A percentile compares a stretch with the other conserved stretches of the same genome.
These are phyloP conservation scores for Kluyveromyces nonfermentans DNA, from an alignment of 805 yeast genomes.

Conservation along the genomic window DNA sequence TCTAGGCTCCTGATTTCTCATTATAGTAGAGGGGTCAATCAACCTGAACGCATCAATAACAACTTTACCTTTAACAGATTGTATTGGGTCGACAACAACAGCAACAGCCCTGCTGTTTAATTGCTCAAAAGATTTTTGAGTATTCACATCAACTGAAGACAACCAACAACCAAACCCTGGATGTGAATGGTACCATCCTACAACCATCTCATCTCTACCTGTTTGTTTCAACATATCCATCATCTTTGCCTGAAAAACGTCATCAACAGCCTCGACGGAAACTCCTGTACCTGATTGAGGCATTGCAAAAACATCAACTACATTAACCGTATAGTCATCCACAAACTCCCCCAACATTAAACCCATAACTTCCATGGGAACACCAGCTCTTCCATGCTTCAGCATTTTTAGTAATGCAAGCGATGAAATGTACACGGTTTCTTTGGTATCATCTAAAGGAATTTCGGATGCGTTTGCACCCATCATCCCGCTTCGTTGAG, in stretches of 20 bases:
- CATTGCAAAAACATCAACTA: conserved; percentile 98
- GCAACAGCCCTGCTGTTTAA: conserved; percentile 94
- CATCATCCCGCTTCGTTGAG: conserved; percentile 31
- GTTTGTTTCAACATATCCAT: conserved; percentile 99
- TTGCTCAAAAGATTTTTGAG: conserved; percentile 96
- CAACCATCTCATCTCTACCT: conserved; percentile 98
- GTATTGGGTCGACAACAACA: conserved; percentile 97
- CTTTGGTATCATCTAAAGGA: conserved; percentile 88
- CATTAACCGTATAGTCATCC: conserved; percentile 94
- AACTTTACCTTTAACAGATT: conserved; percentile 96
- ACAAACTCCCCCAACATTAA: conserved; percentile 97
- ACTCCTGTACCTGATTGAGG: conserved; percentile 99
- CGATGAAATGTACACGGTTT: conserved; percentile 92
- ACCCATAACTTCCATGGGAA: conserved; percentile 91
- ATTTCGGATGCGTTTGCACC: conserved; percentile 53
- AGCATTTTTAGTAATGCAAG: conserved; percentile 92
- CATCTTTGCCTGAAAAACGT: conserved; percentile 97
- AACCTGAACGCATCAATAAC: conserved; percentile 97
- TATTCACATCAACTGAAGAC: conserved; percentile 92
- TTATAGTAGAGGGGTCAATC: conserved; percentile 74
- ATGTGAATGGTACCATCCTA: conserved; percentile 99
- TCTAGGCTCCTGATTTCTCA: conserved; percentile 97
- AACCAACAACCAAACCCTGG: conserved; percentile 99
- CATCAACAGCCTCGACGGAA: conserved; percentile 97
- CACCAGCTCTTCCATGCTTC: conserved; percentile 93